phyloP scores from a whole-genome alignment of 2,329 filamentous ascomycete genomes.

The Pseudogymnoascus sp. region DNA sequence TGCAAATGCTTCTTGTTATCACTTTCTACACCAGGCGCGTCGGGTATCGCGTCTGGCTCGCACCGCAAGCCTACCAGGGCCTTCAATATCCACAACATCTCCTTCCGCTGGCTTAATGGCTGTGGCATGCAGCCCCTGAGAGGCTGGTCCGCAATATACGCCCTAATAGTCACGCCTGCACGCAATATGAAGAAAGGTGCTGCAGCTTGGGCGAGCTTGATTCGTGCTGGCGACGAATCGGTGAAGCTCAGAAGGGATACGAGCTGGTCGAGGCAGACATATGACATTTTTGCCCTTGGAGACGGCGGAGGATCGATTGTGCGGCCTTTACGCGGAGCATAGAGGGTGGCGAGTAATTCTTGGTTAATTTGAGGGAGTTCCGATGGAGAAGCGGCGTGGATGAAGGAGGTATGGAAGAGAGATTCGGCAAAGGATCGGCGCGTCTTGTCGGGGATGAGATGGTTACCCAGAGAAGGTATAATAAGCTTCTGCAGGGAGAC shows the following conservation, averaged over 20 bases:
- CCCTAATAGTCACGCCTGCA: conserved; percentile 69
- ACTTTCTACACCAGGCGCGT: conserved; percentile 44
- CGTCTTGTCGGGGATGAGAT: conserved; percentile 57
- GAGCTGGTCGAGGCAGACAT: conserved; percentile 73
- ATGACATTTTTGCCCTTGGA: conserved; percentile 64
- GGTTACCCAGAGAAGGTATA: conserved; percentile 63
- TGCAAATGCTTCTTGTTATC: conserved; percentile 67
- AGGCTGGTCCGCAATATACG: conserved; percentile 87
- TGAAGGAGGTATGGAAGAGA: conserved; percentile 74
- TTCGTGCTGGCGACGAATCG: conserved; percentile 29
- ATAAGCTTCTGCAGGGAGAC: conserved; percentile 61
- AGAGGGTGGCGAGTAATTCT: conserved; percentile 55
- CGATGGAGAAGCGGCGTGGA: conserved; percentile 57
- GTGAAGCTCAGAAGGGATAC: conserved; percentile 57
- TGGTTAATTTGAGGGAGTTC: conserved; percentile 45
- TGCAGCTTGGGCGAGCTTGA: conserved; percentile 60
- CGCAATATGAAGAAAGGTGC: conserved; percentile 79
- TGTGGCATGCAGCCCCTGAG: conserved; percentile 84
- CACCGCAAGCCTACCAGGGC: conserved; percentile 61
- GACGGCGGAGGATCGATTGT: conserved; percentile 63
- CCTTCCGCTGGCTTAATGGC: conserved; percentile 71
- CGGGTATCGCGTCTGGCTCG: conserved; percentile 62
- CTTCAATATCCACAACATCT: conserved; percentile 65
- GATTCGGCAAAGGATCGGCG: conserved; percentile 65
- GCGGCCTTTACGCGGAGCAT: conserved; percentile 59